Percentiles rank a stretch among this genome's conserved stretches.
Evolutionary conservation across 768 basidiomycete genomes (phyloP).

Genomic region (Macrolepiota fuliginosa): DNA sequence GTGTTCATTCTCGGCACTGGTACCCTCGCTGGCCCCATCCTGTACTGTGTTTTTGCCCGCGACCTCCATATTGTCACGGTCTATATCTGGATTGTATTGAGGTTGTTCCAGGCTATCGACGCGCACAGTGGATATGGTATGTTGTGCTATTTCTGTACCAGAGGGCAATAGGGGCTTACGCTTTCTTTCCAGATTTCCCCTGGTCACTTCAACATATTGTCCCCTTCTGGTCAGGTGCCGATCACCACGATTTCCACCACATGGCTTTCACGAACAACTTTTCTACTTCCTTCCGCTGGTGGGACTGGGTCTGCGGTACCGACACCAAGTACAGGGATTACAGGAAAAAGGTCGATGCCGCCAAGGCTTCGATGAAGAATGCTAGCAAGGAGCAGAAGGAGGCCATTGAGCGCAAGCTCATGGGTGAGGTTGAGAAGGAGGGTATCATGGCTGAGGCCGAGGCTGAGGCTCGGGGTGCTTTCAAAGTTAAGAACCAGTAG

Average conservation of each 20-base stretch:
- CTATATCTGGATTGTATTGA: constrained; percentile 90
- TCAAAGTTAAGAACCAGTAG: constrained; percentile 35
- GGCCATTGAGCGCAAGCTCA: constrained; percentile 57
- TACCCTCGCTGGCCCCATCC: constrained; percentile 83
- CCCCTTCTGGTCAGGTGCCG: constrained; percentile 96
- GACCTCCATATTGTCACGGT: constrained; percentile 91
- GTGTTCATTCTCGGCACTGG: constrained; percentile 93
- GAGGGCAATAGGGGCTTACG: not conserved
- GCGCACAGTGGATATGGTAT: constrained; percentile 94
- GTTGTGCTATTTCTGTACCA: constrained; percentile 19
- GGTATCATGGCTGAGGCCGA: constrained; percentile 68
- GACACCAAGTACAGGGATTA: constrained; percentile 88
- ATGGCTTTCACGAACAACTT: constrained; percentile 95
- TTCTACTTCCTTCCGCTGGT: constrained; percentile 93
- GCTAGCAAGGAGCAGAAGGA: constrained; percentile 51
- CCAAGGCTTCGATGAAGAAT: constrained; percentile 53
- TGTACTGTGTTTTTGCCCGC: constrained; percentile 74
- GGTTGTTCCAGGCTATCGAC: constrained; percentile 96
- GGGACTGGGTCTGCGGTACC: constrained; percentile 86
- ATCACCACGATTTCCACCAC: constrained; percentile 99
- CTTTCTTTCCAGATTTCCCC: constrained; percentile 72
- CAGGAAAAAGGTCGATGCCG: constrained; percentile 60
- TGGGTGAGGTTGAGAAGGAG: constrained; percentile 72
- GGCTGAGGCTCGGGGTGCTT: constrained; percentile 32
- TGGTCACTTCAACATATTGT: constrained; percentile 93